A percentile compares a stretch with the other conserved stretches of the same genome.
These are phyloP conservation scores for Yamadazyma jaroonii DNA, from an alignment of 1,139 yeast species.

Conservation along the genomic window DNA sequence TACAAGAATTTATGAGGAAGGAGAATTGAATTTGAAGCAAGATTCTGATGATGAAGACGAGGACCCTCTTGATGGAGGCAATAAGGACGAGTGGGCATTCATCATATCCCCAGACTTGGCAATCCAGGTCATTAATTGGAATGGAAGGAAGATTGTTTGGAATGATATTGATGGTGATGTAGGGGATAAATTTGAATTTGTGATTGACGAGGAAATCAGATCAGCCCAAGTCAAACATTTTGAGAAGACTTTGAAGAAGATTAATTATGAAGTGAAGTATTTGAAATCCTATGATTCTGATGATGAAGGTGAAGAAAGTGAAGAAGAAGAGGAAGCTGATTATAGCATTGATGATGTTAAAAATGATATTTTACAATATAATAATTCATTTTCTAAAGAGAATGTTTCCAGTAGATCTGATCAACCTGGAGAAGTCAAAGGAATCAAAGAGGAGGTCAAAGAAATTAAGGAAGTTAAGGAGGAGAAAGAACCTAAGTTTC, in stretches of 20 bases:
- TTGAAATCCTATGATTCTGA: slow-evolving; percentile 23
- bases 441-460: background rate
- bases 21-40: slow-evolving; percentile 46
- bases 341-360: slow-evolving; percentile 16
- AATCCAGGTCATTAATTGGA: slow-evolving; percentile 36
- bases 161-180: slow-evolving; percentile 76
- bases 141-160: slow-evolving; percentile 59
- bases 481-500: background rate
- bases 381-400: background rate
- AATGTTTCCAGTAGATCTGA: too few species aligned
- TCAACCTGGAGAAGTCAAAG: too few species aligned
- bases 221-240: slow-evolving; percentile 60
- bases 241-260: slow-evolving; percentile 58
- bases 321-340: slow-evolving; percentile 5
- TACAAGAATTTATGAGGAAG: slow-evolving; percentile 66
- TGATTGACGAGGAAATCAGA: slow-evolving; percentile 63
- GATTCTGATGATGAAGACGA: slow-evolving; percentile 42
- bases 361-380: slow-evolving; percentile 1
- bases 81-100: slow-evolving; percentile 64
- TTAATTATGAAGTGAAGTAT: slow-evolving; percentile 77
- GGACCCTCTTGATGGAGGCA: slow-evolving; percentile 28
- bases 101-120: slow-evolving; percentile 62
- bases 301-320: background rate
- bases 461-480: slow-evolving; percentile 5
- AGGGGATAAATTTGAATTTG: slow-evolving; percentile 85